Evolutionary conservation across 805 yeast species (phyloP), one percentile per base, ranked within the genome.

Genomic region (Sugiyamaella lignohabitans): DNA sequence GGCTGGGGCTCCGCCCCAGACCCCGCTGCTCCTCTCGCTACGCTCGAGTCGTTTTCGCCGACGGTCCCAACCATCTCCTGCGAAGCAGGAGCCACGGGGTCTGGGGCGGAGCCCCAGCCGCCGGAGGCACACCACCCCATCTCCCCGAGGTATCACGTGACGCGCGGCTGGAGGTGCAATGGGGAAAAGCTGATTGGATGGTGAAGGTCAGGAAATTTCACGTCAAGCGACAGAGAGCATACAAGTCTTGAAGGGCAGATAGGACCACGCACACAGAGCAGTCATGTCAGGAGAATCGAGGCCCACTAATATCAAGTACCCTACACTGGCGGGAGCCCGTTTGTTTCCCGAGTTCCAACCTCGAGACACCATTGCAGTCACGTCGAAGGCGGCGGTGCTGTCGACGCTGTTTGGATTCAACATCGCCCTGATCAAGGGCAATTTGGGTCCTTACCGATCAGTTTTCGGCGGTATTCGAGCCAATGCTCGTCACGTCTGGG

Each of bases 331-430:
- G 18, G 48, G 48, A n/a, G 24, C 48, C 11, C 43, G 48, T 14
- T 35, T 40, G 29, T 45, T 45, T 54, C 73, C 78, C 17, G 53
- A 66, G 36, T 80, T 73, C 70, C 63, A 62, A 49, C 82, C 84
- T 29, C 70, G 79, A 27, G 79, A 79, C 59, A 78, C 85, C 14
- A 66, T 71, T 51, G 71, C 67, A 45, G 72, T 68, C 53, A 71
- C 82, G 10, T 59, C 70, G 40, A 71, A 69, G 43, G 72, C 79
- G 22, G 73, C 74, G 46, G 67, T 55, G 4, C 61, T 61, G 61
- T 75, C 69, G 53, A 70, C 55, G 61, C 69, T 68, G 61, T 72
- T 69, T 56, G 82, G 69, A 58, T 72, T 58, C 61, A 68, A 56
- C 69, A 76, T 64, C 65, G 82, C 54, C 62, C 76, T 71, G 60